Percentiles rank a stretch among this genome's conserved stretches.
phyloP scores from a whole-genome alignment of 1,284 basidiomycete genomes.

The Phellopilus nigrolimitatus region DNA sequence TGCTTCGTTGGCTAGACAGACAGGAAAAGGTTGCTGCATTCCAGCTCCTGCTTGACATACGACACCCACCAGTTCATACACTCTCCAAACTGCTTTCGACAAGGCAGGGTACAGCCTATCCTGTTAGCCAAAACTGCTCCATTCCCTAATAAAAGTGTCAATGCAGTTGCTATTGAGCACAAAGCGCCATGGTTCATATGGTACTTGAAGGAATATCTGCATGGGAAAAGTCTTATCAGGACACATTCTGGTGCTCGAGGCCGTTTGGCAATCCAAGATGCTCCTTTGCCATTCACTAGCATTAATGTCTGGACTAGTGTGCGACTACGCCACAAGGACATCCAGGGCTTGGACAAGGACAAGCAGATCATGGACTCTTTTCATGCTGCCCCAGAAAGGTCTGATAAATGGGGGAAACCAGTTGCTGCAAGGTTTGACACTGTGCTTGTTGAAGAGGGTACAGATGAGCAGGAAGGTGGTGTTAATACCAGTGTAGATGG shows the following conservation, averaged over 20 bases:
- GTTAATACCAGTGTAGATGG: too few relatives aligned
- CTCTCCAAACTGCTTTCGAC: not conserved
- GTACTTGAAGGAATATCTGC: too few relatives aligned
- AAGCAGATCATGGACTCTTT: not conserved
- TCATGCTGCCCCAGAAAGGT: not conserved
- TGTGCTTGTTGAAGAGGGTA: too few relatives aligned
- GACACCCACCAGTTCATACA: not conserved
- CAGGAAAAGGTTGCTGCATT: not conserved
- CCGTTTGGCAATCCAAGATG: not conserved
- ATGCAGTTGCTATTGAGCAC: not conserved
- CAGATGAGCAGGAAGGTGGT: too few relatives aligned
- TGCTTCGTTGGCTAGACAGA: not conserved
- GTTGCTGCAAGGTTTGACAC: not conserved
- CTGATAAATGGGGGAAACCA: not conserved
- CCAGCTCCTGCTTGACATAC: not conserved
- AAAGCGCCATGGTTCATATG: not conserved
- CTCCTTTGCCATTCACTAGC: not conserved
- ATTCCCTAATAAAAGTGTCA: not conserved
- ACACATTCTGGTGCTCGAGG: too few relatives aligned
- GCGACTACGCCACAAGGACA: not conserved
- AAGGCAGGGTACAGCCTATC: not conserved
- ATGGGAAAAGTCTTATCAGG: too few relatives aligned
- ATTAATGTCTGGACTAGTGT: slow-evolving; percentile 1
- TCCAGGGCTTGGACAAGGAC: not conserved
- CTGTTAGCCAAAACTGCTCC: not conserved